Evolutionary conservation across 179 eudicot genomes (phyloP).

Genomic region (Drosera spatulata): DNA sequence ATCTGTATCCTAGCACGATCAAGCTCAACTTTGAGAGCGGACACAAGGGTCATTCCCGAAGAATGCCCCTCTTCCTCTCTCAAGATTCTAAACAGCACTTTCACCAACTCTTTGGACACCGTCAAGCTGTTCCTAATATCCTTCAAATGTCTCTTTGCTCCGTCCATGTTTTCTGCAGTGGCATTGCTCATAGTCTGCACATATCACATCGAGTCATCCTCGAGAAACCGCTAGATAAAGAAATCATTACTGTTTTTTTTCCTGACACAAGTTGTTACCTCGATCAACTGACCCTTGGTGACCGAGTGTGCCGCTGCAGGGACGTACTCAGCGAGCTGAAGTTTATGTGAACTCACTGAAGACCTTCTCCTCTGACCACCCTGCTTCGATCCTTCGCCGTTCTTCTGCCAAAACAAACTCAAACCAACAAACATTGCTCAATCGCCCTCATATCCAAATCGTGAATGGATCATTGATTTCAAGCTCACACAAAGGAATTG

Average conservation of each 20-base stretch:
- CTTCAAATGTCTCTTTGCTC: constrained; percentile 41
- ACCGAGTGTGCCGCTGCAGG: constrained; percentile 13
- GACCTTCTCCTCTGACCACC: constrained; percentile 33
- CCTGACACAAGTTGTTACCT: constrained; percentile 7
- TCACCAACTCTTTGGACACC: constrained; percentile 71
- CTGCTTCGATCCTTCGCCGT: constrained; percentile 21
- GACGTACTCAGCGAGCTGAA: constrained; percentile 26
- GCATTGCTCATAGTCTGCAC: constrained; percentile 43
- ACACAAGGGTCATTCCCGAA: constrained; percentile 47
- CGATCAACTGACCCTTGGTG: constrained; percentile 14
- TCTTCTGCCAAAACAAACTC: constrained; percentile 3
- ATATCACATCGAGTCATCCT: too few relatives aligned
- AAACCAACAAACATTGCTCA: too few relatives aligned
- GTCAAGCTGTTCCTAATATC: constrained; percentile 53
- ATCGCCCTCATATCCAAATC: too few relatives aligned
- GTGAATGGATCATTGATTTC: too few relatives aligned
- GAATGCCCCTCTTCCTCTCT: constrained; percentile 33
- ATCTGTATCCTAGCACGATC: constrained; percentile 50
- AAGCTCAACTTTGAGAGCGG: constrained; percentile 64
- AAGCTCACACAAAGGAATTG: not conserved
- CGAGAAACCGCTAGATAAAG: too few relatives aligned
- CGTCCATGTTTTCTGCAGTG: constrained; percentile 15
- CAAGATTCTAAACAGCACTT: constrained; percentile 46
- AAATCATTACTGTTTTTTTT: too few relatives aligned
- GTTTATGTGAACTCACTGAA: constrained; percentile 9